Percentiles rank a stretch among this genome's conserved stretches.
Evolutionary conservation across 768 basidiomycete genomes (phyloP).

Genomic region (Mycena rosella): DNA sequence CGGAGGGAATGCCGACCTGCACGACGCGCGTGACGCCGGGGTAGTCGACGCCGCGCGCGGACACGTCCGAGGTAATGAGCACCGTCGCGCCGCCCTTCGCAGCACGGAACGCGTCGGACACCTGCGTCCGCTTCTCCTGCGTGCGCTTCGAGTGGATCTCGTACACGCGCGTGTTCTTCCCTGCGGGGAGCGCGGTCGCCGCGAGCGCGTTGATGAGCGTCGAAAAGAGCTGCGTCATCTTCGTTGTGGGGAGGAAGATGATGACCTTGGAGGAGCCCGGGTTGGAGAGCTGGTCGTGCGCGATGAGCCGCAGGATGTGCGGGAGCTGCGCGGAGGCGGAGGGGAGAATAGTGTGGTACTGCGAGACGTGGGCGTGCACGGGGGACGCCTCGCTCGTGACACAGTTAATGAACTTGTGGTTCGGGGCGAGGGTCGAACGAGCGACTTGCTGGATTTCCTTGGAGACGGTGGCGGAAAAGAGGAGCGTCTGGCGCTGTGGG

Average conservation of each 20-base stretch:
- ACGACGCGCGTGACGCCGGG: conserved; percentile 91
- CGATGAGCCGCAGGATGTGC: conserved; percentile 82
- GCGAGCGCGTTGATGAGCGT: conserved; percentile 68
- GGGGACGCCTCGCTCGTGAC: conserved; percentile 71
- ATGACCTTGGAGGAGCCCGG: conserved; percentile 79
- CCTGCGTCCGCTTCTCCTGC: conserved; percentile 67
- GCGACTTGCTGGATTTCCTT: conserved; percentile 79
- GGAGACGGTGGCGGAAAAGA: conserved; percentile 92
- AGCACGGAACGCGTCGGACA: conserved; percentile 72
- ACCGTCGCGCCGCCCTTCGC: conserved; percentile 68
- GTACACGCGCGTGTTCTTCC: conserved; percentile 66
- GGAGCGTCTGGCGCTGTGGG: conserved; percentile 86
- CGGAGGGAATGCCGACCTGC: conserved; percentile 86
- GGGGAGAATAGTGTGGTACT: conserved; percentile 84
- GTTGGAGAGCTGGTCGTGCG: conserved; percentile 87
- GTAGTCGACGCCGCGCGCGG: conserved; percentile 91
- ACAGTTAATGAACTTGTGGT: conserved; percentile 82
- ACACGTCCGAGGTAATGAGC: conserved; percentile 89
- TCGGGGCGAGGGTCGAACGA: conserved; percentile 64
- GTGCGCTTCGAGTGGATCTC: conserved; percentile 87
- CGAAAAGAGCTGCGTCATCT: conserved; percentile 83
- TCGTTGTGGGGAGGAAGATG: conserved; percentile 89
- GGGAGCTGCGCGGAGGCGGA: conserved; percentile 77
- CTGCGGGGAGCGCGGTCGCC: conserved; percentile 61
- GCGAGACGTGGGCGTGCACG: conserved; percentile 82